Evolutionary conservation across 352 stramenopile species (phyloP), one percentile per base, ranked within the genome.

Genomic region (Pythium sukuiense): DNA sequence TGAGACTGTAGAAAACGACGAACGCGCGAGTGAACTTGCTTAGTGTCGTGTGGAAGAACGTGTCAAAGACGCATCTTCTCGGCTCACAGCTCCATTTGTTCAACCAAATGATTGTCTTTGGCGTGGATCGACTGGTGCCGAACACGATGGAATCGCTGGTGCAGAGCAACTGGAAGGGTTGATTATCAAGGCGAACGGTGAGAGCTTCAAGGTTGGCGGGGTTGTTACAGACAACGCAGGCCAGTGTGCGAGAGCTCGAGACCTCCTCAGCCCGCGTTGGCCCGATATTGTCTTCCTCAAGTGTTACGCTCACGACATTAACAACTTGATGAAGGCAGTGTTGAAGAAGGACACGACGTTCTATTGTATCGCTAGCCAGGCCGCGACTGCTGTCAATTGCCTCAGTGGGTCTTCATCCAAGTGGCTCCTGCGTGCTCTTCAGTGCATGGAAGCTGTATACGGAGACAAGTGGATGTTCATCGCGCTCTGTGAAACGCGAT

Each of bases 291-390:
- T 37, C 5, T 75, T 59, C 12, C 14, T 24, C 14, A n/a, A 24
- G n/a, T 50, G 43, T 14, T 50, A n/a, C 43, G 43, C 43, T 7
- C 55, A 71, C 32, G 59, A 61, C 55, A 11, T 75, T 12, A 75
- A 71, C 32, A 69, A 71, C 33, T 53, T 67, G 16, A 55, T 71
- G 2, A 67, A 75, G 57, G 12, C 35, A 11, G 55, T 75, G 4
- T 20, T 71, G 9, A 43, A 37, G 9, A 43, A 37, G 9, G 26
- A 33, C 14, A 61, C 58, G 0, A 35, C 35, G 27, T 71, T 61
- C 18, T 32, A 46, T 13, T 3, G 33, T 5, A 45, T 69, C 24
- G 35, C 67, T 6, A 33, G 41, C 1, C 8, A 73, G 52, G 67
- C 62, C 1, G 55, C 18, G 12, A 37, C 32, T 29, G 61, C 53